Percentiles rank a stretch among this genome's conserved stretches.
Conservation (phyloP, 306 rosid genomes). For the Sicyos baderoa region DNA sequence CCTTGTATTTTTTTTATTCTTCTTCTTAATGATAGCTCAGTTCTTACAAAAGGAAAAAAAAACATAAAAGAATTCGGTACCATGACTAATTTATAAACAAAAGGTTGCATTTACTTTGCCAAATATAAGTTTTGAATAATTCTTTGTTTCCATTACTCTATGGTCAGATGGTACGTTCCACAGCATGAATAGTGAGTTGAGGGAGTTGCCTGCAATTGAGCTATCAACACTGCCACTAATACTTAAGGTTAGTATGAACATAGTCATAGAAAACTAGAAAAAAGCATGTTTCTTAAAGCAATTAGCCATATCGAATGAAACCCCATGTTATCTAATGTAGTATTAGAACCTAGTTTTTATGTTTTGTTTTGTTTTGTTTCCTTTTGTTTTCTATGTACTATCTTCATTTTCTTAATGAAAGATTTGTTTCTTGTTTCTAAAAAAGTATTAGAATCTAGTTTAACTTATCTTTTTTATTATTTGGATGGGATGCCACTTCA, state of each 20-base stretch:
- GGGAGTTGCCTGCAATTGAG: constrained; percentile 83
- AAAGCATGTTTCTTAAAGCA: neutral
- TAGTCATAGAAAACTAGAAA: neutral
- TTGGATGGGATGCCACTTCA: neutral
- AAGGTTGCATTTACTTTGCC: neutral
- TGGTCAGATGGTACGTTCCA: constrained; percentile 67
- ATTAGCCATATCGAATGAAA: neutral
- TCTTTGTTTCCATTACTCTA: constrained; percentile 13
- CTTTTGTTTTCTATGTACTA: too few species aligned
- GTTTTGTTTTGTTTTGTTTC: too few species aligned
- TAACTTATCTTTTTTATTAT: neutral
- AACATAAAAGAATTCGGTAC: neutral
- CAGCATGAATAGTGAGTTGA: constrained; percentile 62
- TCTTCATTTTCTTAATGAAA: too few species aligned
- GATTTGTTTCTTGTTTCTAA: too few species aligned
- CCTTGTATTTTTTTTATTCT: neutral
- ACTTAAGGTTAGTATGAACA: constrained; percentile 54
- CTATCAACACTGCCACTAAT: constrained; percentile 74
- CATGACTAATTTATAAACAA: neutral
- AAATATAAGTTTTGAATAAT: constrained; percentile 16
- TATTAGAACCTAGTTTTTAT: too few species aligned
- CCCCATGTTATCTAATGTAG: too few species aligned
- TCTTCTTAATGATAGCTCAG: neutral
- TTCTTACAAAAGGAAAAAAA: neutral
- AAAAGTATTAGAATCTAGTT: too few species aligned